Evolutionary conservation across 208 protist species (phyloP).

Genomic region (Leptomonas seymouri): DNA sequence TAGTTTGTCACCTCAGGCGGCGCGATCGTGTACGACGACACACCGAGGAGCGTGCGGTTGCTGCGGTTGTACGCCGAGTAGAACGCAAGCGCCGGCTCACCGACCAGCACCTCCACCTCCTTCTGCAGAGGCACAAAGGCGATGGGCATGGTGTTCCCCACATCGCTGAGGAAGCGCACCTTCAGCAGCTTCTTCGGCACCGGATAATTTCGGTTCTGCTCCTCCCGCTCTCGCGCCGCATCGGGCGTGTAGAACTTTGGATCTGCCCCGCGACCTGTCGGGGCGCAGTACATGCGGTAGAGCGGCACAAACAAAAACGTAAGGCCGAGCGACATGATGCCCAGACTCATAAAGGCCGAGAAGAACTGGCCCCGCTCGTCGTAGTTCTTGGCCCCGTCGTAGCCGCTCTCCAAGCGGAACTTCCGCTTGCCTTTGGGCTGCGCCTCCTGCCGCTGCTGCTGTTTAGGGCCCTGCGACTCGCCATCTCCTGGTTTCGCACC

Average conservation of each 20-base stretch:
- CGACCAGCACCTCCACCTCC: conserved; percentile 89
- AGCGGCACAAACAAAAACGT: conserved; percentile 91
- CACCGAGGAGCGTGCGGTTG: conserved; percentile 82
- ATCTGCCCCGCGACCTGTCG: conserved; percentile 77
- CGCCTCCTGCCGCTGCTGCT: conserved; percentile 10
- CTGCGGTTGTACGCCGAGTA: conserved; percentile 92
- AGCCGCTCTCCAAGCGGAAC: conserved; percentile 73
- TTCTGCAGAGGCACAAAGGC: conserved; percentile 92
- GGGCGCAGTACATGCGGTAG: conserved; percentile 89
- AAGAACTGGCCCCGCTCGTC: conserved; percentile 88
- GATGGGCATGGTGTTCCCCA: conserved; percentile 91
- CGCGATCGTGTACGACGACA: conserved; percentile 92
- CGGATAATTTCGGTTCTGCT: conserved; percentile 72
- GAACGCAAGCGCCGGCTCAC: conserved; percentile 88
- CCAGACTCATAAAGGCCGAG: conserved; percentile 77
- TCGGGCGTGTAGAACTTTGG: conserved; percentile 87
- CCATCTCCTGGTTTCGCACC: conserved; percentile 3
- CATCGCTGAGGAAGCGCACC: conserved; percentile 83
- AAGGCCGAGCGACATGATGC: conserved; percentile 81
- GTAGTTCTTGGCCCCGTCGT: conserved; percentile 61
- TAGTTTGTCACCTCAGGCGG: conserved; percentile 93
- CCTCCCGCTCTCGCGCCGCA: conserved; percentile 61
- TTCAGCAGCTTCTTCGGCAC: conserved; percentile 83
- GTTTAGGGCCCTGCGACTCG: not conserved
- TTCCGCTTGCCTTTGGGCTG: conserved; percentile 31